Conservation (phyloP, 2,329 filamentous ascomycete species). For the Pseudogymnoascus sp. region DNA sequence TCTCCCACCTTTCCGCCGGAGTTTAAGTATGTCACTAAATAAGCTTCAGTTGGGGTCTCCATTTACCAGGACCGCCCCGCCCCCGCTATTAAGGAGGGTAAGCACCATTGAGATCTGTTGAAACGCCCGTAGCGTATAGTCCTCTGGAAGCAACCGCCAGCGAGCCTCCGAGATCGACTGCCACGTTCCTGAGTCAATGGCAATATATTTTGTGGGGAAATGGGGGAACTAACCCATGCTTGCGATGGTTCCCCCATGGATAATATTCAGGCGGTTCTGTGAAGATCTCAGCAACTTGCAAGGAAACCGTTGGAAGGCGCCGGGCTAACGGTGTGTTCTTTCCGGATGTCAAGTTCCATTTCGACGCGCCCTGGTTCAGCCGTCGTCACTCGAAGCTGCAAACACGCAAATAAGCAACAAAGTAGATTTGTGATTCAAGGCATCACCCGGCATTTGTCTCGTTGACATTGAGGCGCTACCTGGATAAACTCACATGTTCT, state of each 20-base stretch:
- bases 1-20: conserved; percentile 51
- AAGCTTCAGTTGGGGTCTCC: background rate
- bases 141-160: conserved; percentile 58
- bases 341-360: conserved; percentile 67
- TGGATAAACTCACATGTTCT: conserved; percentile 24
- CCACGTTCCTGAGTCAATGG: conserved; percentile 7
- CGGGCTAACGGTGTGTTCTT: conserved; percentile 61
- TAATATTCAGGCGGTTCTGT: conserved; percentile 66
- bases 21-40: conserved; percentile 53
- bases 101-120: conserved; percentile 55
- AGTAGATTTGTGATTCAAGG: background rate
- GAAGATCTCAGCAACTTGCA: background rate
- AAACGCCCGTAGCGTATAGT: conserved; percentile 54
- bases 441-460: background rate
- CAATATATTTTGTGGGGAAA: background rate
- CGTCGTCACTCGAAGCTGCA: conserved; percentile 56
- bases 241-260: conserved; percentile 73
- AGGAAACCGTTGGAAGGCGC: background rate
- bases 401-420: background rate
- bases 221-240: conserved; percentile 42
- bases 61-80: conserved; percentile 4
- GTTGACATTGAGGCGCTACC: background rate
- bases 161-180: conserved; percentile 56
- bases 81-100: conserved; percentile 1
- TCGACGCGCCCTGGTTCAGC: conserved; percentile 60